Evolutionary conservation across 805 yeast genomes (phyloP).

Genomic region (Ogataea pini): DNA sequence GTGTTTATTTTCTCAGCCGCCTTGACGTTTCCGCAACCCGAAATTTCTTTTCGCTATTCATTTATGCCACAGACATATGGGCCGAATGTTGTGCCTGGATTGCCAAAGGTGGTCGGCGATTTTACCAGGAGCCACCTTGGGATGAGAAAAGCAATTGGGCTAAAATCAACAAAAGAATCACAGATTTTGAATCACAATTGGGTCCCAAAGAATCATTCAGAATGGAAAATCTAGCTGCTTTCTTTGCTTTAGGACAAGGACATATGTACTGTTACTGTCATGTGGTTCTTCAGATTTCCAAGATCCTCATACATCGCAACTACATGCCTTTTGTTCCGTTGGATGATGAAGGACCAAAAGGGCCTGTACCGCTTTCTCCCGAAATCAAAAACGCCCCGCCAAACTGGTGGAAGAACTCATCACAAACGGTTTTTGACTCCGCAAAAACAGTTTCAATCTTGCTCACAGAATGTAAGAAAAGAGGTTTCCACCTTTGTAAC

Average conservation of each 20-base stretch:
- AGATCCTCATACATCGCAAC: conserved; percentile 15
- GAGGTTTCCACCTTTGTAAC: conserved; percentile 12
- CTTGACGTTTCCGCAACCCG: conserved; percentile 11
- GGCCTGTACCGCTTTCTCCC: conserved; percentile 11
- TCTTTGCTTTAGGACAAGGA: conserved; percentile 17
- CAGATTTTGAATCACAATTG: conserved; percentile 12
- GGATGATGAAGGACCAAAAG: conserved; percentile 20
- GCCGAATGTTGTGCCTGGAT: conserved; percentile 21
- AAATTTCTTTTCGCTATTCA: conserved; percentile 14
- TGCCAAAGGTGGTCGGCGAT: conserved; percentile 11
- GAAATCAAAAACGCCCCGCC: conserved; percentile 16
- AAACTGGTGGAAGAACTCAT: conserved; percentile 20
- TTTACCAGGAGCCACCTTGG: conserved; percentile 18
- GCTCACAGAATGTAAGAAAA: conserved; percentile 10
- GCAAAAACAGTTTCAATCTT: conserved; percentile 11
- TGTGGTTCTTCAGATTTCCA: conserved; percentile 9
- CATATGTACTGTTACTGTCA: conserved; percentile 17
- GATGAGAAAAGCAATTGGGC: conserved; percentile 16
- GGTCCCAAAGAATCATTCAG: conserved; percentile 16
- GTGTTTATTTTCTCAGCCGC: conserved; percentile 4
- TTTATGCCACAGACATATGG: conserved; percentile 20
- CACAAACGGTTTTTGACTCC: conserved; percentile 13
- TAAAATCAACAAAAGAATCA: conserved; percentile 8
- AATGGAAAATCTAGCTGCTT: conserved; percentile 14
- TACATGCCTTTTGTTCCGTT: conserved; percentile 21